Base-by-base conservation (phyloP, 495 filamentous ascomycete genomes). In the Penicillium atrosanguineum region DNA sequence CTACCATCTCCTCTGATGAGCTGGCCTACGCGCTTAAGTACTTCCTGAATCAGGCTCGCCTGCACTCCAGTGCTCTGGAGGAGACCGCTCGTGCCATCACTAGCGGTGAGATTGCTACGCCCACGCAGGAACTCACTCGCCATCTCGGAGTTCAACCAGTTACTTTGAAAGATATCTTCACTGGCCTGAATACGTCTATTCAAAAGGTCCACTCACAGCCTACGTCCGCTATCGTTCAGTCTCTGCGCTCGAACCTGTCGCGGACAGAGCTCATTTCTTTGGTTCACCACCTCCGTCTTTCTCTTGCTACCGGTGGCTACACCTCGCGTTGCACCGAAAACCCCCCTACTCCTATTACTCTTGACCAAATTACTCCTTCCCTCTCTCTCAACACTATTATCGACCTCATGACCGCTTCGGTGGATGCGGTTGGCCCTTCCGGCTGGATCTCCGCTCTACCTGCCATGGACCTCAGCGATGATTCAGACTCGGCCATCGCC, bases 401-500 rank as follows among this genome's bases (percentile, higher is more conserved):
- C 28, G 80, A 85, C 48, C 71, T 95, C 7, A 78, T 96, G 31
- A 87, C 81, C 61, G 84, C 85, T 56, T 85, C 88, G 38, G 77
- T 96, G 9, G 91, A 97, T 71, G 85, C 89, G 9, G 80, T 96
- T n/a, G 90, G 91, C 9, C 78, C 88, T 16, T 85, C 81, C 12
- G 89, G 90, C 26, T 97, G 89, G 88, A 82, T 96, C 46, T 73
- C 83, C 7, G 83, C 83, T 34, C 50, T 67, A 15, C 61, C 64
- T 4, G 39, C 53, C 8, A 51, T 51, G 7, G 52, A 65, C 26
- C 54, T 65, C 21, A 59, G 56, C 26, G 50, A 53, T 41, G 77
- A 79, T 26, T 68, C 77, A 5, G 68, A 77, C 39, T 57, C 78
- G n/a, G 69, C 73, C 6, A 75, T 77, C 19, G 72, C 79, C 23